Evolutionary conservation across 129 eudicot genomes (phyloP).

Genomic region (Glebionis coronaria): DNA sequence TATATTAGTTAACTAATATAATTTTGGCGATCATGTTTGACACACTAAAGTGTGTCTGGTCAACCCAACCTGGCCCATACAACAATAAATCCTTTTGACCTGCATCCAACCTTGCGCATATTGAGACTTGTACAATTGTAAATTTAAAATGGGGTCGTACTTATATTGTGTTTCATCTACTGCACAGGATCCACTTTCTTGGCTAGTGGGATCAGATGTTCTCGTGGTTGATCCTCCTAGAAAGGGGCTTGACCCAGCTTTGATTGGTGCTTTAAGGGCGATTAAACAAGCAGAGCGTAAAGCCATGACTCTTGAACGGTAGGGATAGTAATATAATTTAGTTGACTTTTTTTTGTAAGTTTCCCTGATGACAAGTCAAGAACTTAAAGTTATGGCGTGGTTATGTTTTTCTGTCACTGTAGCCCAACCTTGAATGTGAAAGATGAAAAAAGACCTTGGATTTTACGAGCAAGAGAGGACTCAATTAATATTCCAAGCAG

Average conservation of each 20-base stretch:
- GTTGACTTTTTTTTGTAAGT: conserved; percentile 9
- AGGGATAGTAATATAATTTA: background rate
- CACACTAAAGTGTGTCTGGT: background rate
- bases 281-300: conserved; percentile 54
- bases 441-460: conserved; percentile 93
- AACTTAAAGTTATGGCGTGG: conserved; percentile 18
- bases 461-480: conserved; percentile 80
- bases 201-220: conserved; percentile 95
- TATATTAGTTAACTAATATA: background rate
- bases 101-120: background rate
- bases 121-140: background rate
- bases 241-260: conserved; percentile 83
- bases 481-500: conserved; percentile 51
- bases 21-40: background rate
- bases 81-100: background rate
- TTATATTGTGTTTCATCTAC: conserved; percentile 9
- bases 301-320: conserved; percentile 58
- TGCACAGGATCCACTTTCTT: conserved; percentile 84
- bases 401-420: conserved; percentile 25
- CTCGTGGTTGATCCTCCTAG: conserved; percentile 99
- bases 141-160: conserved; percentile 6
- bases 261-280: conserved; percentile 51
- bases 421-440: conserved; percentile 48
- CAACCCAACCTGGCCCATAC: background rate
- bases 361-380: conserved; percentile 3